Conservation (phyloP, 208 protist genomes). For the Phytomonas sp. region DNA sequence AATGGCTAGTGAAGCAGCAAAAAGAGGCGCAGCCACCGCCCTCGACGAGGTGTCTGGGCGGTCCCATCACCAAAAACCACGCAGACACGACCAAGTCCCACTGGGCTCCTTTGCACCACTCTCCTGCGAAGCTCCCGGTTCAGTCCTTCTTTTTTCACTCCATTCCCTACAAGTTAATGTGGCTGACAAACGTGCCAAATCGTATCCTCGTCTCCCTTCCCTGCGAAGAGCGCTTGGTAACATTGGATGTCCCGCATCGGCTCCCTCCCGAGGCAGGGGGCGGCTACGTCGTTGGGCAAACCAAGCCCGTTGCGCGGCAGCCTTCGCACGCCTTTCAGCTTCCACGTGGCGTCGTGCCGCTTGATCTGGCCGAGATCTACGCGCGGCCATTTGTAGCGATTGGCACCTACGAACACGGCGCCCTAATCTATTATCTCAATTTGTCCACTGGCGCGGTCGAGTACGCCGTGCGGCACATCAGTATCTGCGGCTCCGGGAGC, state of each 20-base stretch:
- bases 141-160: constrained; percentile 35
- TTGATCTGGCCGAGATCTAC: constrained; percentile 54
- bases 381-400: constrained; percentile 46
- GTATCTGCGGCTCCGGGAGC: constrained; percentile 28
- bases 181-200: constrained; percentile 25
- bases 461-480: constrained; percentile 26
- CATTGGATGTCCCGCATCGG: constrained; percentile 23
- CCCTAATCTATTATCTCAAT: constrained; percentile 42
- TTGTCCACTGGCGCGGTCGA: constrained; percentile 17
- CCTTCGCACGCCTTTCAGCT: constrained; percentile 22
- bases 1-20: constrained; percentile 14
- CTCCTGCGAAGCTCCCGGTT: neutral
- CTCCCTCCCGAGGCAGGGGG: neutral
- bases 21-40: neutral
- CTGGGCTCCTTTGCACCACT: neutral
- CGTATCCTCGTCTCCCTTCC: constrained; percentile 53
- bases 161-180: constrained; percentile 51
- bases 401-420: constrained; percentile 60
- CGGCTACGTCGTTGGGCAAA: constrained; percentile 1
- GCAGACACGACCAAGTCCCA: neutral
- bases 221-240: constrained; percentile 68
- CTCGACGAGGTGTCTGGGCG: neutral
- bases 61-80: neutral
- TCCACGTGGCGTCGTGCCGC: constrained; percentile 49
- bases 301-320: neutral